Conservation (phyloP, 2,329 filamentous ascomycete species). For the Akanthomyces dipterigenus region DNA sequence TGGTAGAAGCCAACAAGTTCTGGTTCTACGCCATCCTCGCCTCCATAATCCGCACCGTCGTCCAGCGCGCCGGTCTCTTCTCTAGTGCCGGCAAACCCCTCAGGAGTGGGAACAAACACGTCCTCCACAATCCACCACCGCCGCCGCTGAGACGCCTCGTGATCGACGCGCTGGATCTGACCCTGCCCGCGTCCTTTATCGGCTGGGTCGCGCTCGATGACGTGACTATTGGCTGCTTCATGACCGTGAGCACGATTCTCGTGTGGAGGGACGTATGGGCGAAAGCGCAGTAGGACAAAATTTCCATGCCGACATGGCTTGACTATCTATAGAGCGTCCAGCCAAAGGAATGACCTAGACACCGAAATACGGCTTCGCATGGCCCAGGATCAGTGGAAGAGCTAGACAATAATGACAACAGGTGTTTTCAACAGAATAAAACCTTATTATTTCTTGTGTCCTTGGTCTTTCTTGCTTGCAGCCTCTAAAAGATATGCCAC, state of each 20-base stretch:
- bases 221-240: constrained; percentile 4
- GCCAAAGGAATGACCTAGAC: neutral
- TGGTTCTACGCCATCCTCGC: constrained; percentile 13
- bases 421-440: neutral
- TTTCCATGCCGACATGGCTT: neutral
- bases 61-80: neutral
- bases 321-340: no score
- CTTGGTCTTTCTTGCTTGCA: neutral
- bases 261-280: constrained; percentile 10
- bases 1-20: constrained; percentile 13
- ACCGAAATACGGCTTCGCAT: no score
- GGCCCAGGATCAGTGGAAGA: neutral
- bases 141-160: constrained; percentile 1
- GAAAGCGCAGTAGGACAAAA: neutral
- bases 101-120: neutral
- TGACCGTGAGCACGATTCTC: constrained; percentile 11
- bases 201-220: constrained; percentile 10
- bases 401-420: neutral
- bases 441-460: neutral
- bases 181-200: constrained; percentile 10
- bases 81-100: neutral
- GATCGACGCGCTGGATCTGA: constrained; percentile 5
- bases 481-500: neutral
- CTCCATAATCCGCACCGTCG: constrained; percentile 5
- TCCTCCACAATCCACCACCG: neutral